Evolutionary conservation across 23 red algal species (phyloP).

Genomic region (Gracilaria vermiculophylla): DNA sequence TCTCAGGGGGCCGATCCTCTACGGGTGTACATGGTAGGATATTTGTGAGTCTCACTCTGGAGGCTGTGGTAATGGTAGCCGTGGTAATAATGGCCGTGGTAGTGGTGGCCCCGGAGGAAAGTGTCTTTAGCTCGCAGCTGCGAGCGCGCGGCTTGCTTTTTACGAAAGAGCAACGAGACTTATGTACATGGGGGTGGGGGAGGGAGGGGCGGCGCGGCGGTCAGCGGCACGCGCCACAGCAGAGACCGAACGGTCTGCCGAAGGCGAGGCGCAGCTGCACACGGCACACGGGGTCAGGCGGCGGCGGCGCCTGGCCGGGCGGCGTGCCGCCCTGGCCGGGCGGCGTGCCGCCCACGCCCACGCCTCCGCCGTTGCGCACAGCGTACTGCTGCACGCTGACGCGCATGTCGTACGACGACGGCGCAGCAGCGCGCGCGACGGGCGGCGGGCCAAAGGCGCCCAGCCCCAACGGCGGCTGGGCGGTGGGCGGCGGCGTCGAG

Average conservation of each 20-base stretch:
- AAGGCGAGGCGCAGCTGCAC: background rate
- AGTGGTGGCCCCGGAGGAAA: too few relatives aligned
- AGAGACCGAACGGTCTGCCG: background rate
- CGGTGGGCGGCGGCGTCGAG: background rate
- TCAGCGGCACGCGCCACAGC: background rate
- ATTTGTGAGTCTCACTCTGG: constrained; percentile 76
- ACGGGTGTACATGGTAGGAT: constrained; percentile 75
- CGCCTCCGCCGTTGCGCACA: background rate
- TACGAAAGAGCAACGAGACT: background rate
- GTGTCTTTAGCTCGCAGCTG: too few relatives aligned
- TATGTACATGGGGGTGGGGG: background rate
- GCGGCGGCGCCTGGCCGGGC: background rate
- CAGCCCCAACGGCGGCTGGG: background rate
- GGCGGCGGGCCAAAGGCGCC: background rate
- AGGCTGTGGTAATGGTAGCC: constrained; percentile 69
- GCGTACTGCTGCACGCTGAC: background rate
- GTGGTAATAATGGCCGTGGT: too few relatives aligned
- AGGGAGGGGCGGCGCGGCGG: too few relatives aligned
- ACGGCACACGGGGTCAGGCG: background rate
- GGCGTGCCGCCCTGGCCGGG: background rate
- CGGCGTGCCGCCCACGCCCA: background rate
- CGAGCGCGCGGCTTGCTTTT: too few relatives aligned
- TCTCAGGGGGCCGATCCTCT: background rate
- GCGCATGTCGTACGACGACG: background rate
- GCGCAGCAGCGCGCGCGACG: background rate